Conservation (phyloP, 306 rosid species). For the Trifolium dubium region DNA sequence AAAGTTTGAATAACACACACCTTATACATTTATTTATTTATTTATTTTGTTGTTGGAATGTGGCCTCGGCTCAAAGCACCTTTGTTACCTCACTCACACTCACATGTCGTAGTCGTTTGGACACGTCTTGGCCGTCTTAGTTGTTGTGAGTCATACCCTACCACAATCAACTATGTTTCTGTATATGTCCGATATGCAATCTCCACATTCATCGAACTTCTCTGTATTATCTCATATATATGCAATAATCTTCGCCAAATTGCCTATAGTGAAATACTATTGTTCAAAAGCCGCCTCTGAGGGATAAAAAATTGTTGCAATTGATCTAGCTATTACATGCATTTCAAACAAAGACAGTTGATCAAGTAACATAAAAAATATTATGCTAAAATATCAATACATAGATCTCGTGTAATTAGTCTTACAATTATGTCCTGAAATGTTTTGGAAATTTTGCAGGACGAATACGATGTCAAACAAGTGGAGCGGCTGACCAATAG, state of each 20-base stretch:
- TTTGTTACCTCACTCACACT: too few relatives aligned
- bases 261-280: slow-evolving; percentile 78
- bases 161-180: too few relatives aligned
- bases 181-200: not conserved
- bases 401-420: not conserved
- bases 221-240: slow-evolving; percentile 64
- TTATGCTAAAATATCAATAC: not conserved
- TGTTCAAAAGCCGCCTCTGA: slow-evolving; percentile 81
- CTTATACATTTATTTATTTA: too few relatives aligned
- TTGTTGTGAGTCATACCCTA: too few relatives aligned
- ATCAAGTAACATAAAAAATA: slow-evolving; percentile 47
- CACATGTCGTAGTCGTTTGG: too few relatives aligned
- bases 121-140: too few relatives aligned
- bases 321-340: slow-evolving; percentile 87
- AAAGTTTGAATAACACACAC: too few relatives aligned
- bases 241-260: slow-evolving; percentile 65
- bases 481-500: slow-evolving; percentile 56
- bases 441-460: slow-evolving; percentile 46
- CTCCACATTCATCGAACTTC: slow-evolving; percentile 63
- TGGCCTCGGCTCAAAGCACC: too few relatives aligned
- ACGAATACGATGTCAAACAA: slow-evolving; percentile 40
- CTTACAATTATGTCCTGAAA: not conserved
- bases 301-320: slow-evolving; percentile 81
- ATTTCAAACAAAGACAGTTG: slow-evolving; percentile 43
- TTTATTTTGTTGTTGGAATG: too few relatives aligned